Conservation (phyloP, 306 rosid species). For the Sicyos edulis region DNA sequence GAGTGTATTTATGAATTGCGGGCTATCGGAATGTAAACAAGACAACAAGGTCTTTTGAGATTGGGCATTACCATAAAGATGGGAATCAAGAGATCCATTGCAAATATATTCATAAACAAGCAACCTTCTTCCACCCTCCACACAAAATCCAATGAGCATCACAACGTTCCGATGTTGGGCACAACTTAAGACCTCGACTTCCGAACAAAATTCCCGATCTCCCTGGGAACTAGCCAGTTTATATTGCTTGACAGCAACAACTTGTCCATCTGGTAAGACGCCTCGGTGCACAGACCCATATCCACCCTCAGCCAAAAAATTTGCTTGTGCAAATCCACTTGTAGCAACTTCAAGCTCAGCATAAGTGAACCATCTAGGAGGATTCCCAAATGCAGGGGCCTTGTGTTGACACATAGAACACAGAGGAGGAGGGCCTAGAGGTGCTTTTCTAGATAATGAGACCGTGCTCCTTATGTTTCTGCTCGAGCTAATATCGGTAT, state of each 20-base stretch:
- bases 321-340: conserved; percentile 64
- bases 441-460: conserved; percentile 45
- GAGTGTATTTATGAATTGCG: not conserved
- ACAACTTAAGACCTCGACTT: conserved; percentile 91
- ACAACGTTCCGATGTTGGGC: conserved; percentile 98
- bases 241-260: conserved; percentile 87
- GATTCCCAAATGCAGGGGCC: conserved; percentile 83
- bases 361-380: conserved; percentile 90
- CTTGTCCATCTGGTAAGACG: conserved; percentile 59
- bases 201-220: conserved; percentile 90
- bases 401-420: conserved; percentile 96
- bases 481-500: conserved; percentile 57
- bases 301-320: conserved; percentile 98
- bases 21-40: not conserved
- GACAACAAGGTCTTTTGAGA: not conserved
- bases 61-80: conserved; percentile 60
- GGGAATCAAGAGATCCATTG: conserved; percentile 85
- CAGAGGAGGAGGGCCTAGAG: conserved; percentile 85
- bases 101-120: conserved; percentile 88
- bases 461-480: conserved; percentile 72
- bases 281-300: conserved; percentile 94
- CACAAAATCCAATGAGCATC: conserved; percentile 84
- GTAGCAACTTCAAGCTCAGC: conserved; percentile 81
- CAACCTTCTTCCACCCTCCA: conserved; percentile 84
- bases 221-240: conserved; percentile 89